A percentile compares a stretch with the other conserved stretches of the same genome.
phyloP scores from a whole-genome alignment of 768 basidiomycete genomes.

The Trametes gibbosa region DNA sequence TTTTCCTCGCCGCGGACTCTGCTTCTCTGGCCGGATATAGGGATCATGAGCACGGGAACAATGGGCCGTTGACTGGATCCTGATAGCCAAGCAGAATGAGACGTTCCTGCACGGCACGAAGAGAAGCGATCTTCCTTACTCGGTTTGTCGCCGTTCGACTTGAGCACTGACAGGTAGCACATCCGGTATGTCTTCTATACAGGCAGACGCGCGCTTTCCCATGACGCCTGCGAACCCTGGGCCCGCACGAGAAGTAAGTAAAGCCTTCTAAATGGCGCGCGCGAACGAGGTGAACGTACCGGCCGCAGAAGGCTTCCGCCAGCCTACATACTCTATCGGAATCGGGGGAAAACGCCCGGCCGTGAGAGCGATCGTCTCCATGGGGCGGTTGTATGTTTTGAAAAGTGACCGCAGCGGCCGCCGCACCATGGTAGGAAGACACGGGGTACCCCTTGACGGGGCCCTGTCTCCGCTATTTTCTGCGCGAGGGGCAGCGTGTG shows the following conservation, averaged over 20 bases:
- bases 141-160: not conserved
- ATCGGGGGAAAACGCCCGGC: constrained; percentile 1
- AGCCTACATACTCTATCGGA: constrained; percentile 4
- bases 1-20: not conserved
- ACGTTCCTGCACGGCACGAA: not conserved
- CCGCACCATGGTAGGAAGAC: not conserved
- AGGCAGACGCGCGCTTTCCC: not conserved
- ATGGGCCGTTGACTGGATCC: not conserved
- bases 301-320: not conserved
- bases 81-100: not conserved
- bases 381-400: not conserved
- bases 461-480: not conserved
- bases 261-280: not conserved
- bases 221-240: not conserved
- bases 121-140: not conserved
- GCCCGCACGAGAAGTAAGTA: not conserved
- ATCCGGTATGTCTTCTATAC: not conserved
- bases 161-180: not conserved
- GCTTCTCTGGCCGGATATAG: constrained; percentile 10
- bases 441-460: not conserved
- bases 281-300: not conserved
- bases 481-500: not conserved
- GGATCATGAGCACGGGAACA: not conserved
- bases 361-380: not conserved
- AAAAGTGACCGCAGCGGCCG: not conserved